A percentile compares a stretch with the other conserved stretches of the same genome.
These are phyloP conservation scores for Trichosporon sp. DNA, from an alignment of 1,284 basidiomycete genomes.

Conservation along the genomic window DNA sequence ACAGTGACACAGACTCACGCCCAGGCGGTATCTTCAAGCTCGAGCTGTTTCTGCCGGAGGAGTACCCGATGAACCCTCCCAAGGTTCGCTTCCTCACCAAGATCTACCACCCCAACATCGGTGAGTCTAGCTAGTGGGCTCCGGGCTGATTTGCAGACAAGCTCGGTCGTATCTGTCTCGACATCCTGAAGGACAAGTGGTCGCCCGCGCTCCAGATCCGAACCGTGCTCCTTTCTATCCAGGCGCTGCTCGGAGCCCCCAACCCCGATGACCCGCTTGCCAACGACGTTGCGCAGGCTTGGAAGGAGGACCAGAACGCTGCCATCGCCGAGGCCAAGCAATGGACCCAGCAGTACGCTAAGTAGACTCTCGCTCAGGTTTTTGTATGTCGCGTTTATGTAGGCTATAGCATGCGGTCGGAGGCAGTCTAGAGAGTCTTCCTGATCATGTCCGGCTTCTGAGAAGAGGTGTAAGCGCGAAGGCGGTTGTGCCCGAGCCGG, in stretches of 20 bases:
- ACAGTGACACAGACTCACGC: not conserved
- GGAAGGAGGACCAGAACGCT: constrained; percentile 93
- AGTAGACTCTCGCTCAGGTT: constrained; percentile 1
- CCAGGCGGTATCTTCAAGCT: constrained; percentile 87
- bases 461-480: no score
- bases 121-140: constrained; percentile 50
- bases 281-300: constrained; percentile 84
- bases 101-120: constrained; percentile 99
- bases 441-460: no score
- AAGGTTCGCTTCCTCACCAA: constrained; percentile 98
- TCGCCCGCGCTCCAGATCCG: constrained; percentile 96
- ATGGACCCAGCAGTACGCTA: constrained; percentile 61
- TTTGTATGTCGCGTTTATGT: constrained; percentile 4
- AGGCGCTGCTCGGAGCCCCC: constrained; percentile 88
- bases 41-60: constrained; percentile 95
- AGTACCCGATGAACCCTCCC: constrained; percentile 98
- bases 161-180: constrained; percentile 93
- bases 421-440: not conserved
- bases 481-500: no score
- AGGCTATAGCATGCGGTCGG: not conserved
- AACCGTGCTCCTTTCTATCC: constrained; percentile 92
- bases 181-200: constrained; percentile 99
- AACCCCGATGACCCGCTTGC: constrained; percentile 99
- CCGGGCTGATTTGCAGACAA: constrained; percentile 61
- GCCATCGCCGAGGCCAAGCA: constrained; percentile 83